Percentiles rank a stretch among this genome's conserved stretches.
Evolutionary conservation across 345 rosid species (phyloP).

Genomic region (Populus tremula): DNA sequence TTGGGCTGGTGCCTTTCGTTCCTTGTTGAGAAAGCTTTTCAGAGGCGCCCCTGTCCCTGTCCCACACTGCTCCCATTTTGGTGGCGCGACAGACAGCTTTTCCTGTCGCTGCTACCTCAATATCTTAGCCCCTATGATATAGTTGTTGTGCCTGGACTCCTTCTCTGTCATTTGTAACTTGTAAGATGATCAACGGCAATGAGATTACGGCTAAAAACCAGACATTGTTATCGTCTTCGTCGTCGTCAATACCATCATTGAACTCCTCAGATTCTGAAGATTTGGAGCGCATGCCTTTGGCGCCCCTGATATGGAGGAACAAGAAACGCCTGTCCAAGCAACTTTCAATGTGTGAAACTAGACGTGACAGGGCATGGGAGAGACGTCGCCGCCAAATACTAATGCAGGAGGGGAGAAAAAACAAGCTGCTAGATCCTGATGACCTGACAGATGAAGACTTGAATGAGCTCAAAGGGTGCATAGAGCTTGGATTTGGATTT

Average conservation of each 20-base stretch:
- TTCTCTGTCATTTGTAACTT: not conserved
- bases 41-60: not conserved
- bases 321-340: conserved; percentile 61
- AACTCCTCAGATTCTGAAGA: conserved; percentile 32
- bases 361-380: conserved; percentile 82
- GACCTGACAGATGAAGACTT: conserved; percentile 78
- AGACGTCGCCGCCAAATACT: conserved; percentile 65
- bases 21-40: not conserved
- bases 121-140: not conserved
- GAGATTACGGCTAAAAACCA: not conserved
- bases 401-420: conserved; percentile 43
- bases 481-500: conserved; percentile 94
- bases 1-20: not conserved
- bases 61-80: not conserved
- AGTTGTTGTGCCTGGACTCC: too few relatives aligned
- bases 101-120: not conserved
- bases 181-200: not conserved
- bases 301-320: conserved; percentile 39
- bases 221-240: not conserved
- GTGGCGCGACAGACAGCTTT: conserved; percentile 9
- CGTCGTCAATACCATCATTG: conserved; percentile 18
- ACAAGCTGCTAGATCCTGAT: conserved; percentile 27
- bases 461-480: conserved; percentile 81
- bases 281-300: conserved; percentile 42
- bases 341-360: conserved; percentile 74